A percentile compares a stretch with the other conserved stretches of the same genome.
Evolutionary conservation across 1,284 basidiomycete genomes (phyloP).

Genomic region (Coriolopsis trogii): DNA sequence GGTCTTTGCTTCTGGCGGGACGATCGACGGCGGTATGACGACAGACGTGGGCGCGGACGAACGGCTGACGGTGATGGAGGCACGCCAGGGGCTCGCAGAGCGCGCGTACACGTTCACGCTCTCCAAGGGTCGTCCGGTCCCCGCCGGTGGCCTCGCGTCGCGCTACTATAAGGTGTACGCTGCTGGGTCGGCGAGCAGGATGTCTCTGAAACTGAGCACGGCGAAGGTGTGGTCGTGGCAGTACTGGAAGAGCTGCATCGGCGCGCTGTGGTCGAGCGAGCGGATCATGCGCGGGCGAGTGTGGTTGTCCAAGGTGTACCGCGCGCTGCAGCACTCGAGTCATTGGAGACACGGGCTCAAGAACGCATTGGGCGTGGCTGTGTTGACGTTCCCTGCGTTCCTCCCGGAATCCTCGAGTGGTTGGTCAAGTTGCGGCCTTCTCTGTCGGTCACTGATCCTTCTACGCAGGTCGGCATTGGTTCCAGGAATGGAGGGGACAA

Average conservation of each 20-base stretch:
- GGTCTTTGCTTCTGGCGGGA: conserved; percentile 12
- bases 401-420: conserved; percentile 40
- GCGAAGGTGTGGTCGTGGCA: conserved; percentile 11
- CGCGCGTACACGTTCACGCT: conserved; percentile 20
- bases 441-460: not conserved
- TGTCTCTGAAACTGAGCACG: conserved; percentile 7
- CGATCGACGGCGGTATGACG: conserved; percentile 24
- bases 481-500: conserved; percentile 42
- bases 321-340: conserved; percentile 41
- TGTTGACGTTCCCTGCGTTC: conserved; percentile 49
- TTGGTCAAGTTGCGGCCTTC: conserved; percentile 20
- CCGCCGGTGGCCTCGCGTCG: conserved; percentile 16
- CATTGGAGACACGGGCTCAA: conserved; percentile 51
- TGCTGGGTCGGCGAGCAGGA: conserved; percentile 10
- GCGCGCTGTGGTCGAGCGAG: conserved; percentile 39
- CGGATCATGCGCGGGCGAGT: conserved; percentile 38
- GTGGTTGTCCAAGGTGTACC: conserved; percentile 36
- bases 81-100: conserved; percentile 33
- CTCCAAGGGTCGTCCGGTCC: conserved; percentile 16
- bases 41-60: conserved; percentile 22
- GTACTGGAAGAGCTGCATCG: conserved; percentile 11
- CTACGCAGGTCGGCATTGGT: conserved; percentile 42
- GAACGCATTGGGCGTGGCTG: conserved; percentile 47
- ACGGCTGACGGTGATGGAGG: conserved; percentile 31
- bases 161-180: conserved; percentile 14